Base-by-base conservation (phyloP, 257 asterid species). In the Primulina huaijiensis region DNA sequence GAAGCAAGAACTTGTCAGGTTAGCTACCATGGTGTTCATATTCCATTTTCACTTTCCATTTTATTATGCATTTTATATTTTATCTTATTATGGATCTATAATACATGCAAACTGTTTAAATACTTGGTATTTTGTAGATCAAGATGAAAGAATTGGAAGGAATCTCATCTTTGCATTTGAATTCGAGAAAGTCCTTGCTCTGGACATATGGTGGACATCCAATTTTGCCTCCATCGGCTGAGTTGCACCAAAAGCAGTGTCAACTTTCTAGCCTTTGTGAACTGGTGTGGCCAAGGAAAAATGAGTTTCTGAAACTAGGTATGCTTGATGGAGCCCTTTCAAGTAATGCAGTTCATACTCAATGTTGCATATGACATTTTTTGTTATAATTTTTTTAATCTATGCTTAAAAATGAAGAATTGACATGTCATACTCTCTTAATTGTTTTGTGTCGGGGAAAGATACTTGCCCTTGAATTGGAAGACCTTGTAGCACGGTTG, bases 161-260 rank as follows among this genome's bases (percentile, higher is more conserved):
- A 58, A 63, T 69, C 31, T 64, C 81, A 50, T 78, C 80, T 65
- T 75, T 83, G 74, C 58, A 85, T 68, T 77, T 81, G 55, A 78
- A 71, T 74, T 83, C 80, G 20, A 86, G 81, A 72, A 91, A 85
- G 72, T 83, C 95, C 53, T 81, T 93, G 81, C 86, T 93, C 57
- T 93, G 98, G 98, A 74, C 75, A 55, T 85, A 87, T 82, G 97
- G 97, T 33, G 98, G 98, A 63, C 98, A 90, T 77, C 98, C 97
- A 6, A 67, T 69, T 77, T 68, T 77, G 81, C 96, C 96, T 38
- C 76, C 95, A 46, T 83, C 94, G 62, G 85, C 88, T 62, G 95
- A 83, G 62, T 71, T 90, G 66, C 83, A 87, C 79, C 67, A 77
- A 38, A 86, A 86, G 70, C 92, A 82, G 71, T 31, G 68, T 79